Evolutionary conservation across 202 grass and related monocot species (phyloP), one percentile per base, ranked within the genome.

Genomic region (Panicum virgatum): DNA sequence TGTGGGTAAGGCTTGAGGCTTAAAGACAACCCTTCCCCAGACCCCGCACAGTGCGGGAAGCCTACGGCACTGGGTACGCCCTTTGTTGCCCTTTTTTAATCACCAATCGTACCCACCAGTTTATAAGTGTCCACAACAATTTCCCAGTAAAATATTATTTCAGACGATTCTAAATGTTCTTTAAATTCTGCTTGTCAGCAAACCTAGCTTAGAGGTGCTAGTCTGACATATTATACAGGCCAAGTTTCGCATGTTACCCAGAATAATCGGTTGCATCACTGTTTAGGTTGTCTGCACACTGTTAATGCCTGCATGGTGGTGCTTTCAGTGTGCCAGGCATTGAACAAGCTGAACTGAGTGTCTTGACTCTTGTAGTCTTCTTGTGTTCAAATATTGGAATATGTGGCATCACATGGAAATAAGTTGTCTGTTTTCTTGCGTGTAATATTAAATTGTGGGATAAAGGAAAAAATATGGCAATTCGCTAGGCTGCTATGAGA

Each of bases 171-270:
- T 37, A 51, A 34, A 72, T 72, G 45, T 78, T 70, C 43, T 47
- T 37, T 42, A 37, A 75, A 61, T 6, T 75, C 27, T 76, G 44
- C 51, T 68, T 81, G 7, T 60, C 37, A 77, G 27, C 58, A 66
- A 56, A 57, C 48, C 65, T 14, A 80, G 14, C 46, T 65, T 80
- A 66, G 14, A 58, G 47, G 72, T 71, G 44, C 45, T 68, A 68
- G 38, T 58, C 19, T 66, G 26, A 61, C 19, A 42, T 64, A 68
- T 36, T 36, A 72, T 85, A 18, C 25, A 78, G 4, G 25, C 57
- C 54, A 52, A 71, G 4, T 52, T 87, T 76, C 47, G 32, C 38
- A 30, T 69, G 63, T 13, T 56, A 20, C 68, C 14, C 38, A 46
- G n/a, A 66, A n/a, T 20, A 39, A 25, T 43, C 16, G 39, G 36